These are phyloP conservation scores for Pseudoperonospora humuli DNA, from an alignment of 352 stramenopile species.

Conservation along the genomic window DNA sequence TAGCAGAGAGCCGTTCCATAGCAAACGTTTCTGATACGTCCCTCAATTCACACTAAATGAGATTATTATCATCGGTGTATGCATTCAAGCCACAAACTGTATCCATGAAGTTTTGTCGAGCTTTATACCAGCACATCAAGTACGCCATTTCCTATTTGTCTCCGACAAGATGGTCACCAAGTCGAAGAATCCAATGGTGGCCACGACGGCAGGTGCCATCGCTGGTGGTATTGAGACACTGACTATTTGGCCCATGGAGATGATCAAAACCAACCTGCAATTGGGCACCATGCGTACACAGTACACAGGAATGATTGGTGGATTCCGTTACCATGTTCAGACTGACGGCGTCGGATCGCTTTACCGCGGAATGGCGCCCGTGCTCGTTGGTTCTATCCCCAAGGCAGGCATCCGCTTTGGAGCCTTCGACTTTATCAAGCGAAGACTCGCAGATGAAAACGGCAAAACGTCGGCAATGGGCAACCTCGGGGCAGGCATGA, in stretches of 20 bases:
- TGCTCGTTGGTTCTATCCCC: slow-evolving; percentile 91
- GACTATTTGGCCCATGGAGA: slow-evolving; percentile 90
- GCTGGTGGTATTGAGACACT: slow-evolving; percentile 86
- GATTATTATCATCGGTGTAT: no score
- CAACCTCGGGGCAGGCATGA: slow-evolving; percentile 91
- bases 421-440: slow-evolving; percentile 88
- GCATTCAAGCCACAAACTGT: no score
- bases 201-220: slow-evolving; percentile 75
- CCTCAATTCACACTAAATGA: no score
- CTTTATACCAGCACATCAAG: no score
- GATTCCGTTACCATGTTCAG: slow-evolving; percentile 67
- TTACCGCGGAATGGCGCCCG: slow-evolving; percentile 91
- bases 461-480: slow-evolving; percentile 86
- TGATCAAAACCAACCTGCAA: slow-evolving; percentile 93
- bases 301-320: slow-evolving; percentile 65
- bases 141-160: no score
- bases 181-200: slow-evolving; percentile 74
- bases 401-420: slow-evolving; percentile 97
- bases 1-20: no score
- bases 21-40: no score
- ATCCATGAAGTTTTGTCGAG: no score
- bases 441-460: slow-evolving; percentile 74
- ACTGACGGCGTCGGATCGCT: slow-evolving; percentile 69
- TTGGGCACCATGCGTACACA: slow-evolving; percentile 72
- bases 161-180: slow-evolving; percentile 47